Conservation (phyloP, 352 stramenopile species). For the Thalassiosira livingstoniorum region DNA sequence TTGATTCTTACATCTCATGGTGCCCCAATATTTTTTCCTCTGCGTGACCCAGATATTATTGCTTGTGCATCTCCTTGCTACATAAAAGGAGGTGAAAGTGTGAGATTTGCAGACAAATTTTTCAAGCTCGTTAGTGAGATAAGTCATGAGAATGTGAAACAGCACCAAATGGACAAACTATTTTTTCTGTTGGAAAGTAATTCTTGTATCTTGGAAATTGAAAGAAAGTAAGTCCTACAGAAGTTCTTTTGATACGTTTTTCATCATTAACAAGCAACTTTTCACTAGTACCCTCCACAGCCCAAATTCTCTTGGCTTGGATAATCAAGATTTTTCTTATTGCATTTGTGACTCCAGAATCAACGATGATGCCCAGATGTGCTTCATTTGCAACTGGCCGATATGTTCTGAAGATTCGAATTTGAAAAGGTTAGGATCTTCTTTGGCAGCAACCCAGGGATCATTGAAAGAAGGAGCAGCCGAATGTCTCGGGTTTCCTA, state of each 20-base stretch:
- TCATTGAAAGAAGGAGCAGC: conserved; percentile 4
- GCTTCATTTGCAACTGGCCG: conserved; percentile 51
- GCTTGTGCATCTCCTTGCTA: conserved; percentile 26
- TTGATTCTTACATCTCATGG: conserved; percentile 2
- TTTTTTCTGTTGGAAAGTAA: conserved; percentile 50
- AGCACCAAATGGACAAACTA: conserved; percentile 39
- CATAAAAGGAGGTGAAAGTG: conserved; percentile 21
- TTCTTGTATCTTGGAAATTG: conserved; percentile 23
- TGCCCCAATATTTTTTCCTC: not conserved
- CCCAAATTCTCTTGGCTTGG: conserved; percentile 13
- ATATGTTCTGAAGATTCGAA: not conserved
- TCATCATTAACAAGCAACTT: too few species aligned
- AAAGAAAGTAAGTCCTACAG: too few species aligned
- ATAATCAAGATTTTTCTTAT: conserved; percentile 15
- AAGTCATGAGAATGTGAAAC: conserved; percentile 49
- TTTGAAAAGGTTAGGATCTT: not conserved
- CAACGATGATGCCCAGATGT: not conserved
- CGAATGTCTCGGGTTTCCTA: conserved; percentile 13
- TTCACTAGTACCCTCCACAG: not conserved
- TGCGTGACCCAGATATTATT: conserved; percentile 41
- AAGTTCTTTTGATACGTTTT: too few species aligned
- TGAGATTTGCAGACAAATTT: conserved; percentile 38
- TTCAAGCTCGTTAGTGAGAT: conserved; percentile 74
- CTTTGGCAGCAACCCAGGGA: too few species aligned
- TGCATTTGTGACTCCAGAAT: conserved; percentile 33